These are phyloP conservation scores for Asterophora lycoperdoides DNA, from an alignment of 768 basidiomycete genomes.

Conservation along the genomic window DNA sequence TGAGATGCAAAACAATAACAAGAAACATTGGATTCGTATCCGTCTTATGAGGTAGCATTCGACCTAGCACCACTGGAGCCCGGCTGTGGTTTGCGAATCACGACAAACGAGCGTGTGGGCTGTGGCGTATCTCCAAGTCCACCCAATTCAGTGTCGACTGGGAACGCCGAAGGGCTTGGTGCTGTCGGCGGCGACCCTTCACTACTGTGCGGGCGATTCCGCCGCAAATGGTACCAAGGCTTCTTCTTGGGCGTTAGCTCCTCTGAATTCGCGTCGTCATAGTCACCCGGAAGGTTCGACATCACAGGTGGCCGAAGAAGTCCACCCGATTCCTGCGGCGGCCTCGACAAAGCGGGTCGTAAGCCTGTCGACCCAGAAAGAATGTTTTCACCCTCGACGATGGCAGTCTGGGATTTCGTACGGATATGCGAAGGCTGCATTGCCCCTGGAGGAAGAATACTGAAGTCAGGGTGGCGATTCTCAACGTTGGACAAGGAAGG, in stretches of 20 bases:
- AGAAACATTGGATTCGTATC: too few relatives aligned
- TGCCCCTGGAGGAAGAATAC: constrained; percentile 52
- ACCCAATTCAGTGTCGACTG: constrained; percentile 34
- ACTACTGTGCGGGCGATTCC: constrained; percentile 57
- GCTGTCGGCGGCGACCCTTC: constrained; percentile 36
- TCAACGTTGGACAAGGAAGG: constrained; percentile 50
- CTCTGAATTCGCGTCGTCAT: constrained; percentile 40
- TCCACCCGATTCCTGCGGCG: constrained; percentile 19
- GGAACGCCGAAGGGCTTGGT: constrained; percentile 17
- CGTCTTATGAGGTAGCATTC: constrained; percentile 16
- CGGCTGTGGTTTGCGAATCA: constrained; percentile 56
- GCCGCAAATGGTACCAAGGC: constrained; percentile 65
- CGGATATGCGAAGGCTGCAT: constrained; percentile 64
- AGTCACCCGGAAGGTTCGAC: constrained; percentile 22
- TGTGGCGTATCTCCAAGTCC: constrained; percentile 29
- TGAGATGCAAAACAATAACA: constrained; percentile 1
- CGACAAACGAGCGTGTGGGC: constrained; percentile 60
- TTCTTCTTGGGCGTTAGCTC: constrained; percentile 52
- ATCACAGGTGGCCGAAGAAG: constrained; percentile 19
- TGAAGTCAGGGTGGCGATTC: constrained; percentile 30
- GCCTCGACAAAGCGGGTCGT: constrained; percentile 9
- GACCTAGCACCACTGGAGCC: constrained; percentile 10
- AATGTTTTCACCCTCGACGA: constrained; percentile 62
- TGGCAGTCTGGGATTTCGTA: constrained; percentile 79
- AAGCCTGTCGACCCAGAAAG: constrained; percentile 15